These are phyloP conservation scores for Trametes meyenii DNA, from an alignment of 768 basidiomycete genomes.

Conservation along the genomic window DNA sequence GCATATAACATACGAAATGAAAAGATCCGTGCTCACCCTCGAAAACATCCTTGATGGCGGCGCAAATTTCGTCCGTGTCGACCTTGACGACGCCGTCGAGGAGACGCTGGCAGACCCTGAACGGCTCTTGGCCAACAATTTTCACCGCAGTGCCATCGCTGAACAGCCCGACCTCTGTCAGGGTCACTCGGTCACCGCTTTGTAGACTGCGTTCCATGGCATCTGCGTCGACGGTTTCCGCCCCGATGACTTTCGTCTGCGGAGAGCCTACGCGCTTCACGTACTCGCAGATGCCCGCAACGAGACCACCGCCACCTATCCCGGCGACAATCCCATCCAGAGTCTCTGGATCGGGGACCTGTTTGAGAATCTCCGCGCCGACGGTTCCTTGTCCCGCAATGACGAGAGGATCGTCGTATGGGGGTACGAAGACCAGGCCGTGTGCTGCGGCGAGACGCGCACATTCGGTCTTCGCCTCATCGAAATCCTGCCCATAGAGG, in stretches of 20 bases:
- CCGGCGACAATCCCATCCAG: slow-evolving; percentile 87
- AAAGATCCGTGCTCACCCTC: slow-evolving; percentile 62
- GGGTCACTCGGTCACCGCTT: slow-evolving; percentile 78
- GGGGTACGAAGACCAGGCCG: slow-evolving; percentile 89
- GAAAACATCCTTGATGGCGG: slow-evolving; percentile 98
- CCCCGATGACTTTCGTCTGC: slow-evolving; percentile 78
- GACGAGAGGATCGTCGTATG: slow-evolving; percentile 95
- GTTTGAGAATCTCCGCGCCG: slow-evolving; percentile 94
- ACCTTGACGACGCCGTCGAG: slow-evolving; percentile 84
- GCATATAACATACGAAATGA: neutral
- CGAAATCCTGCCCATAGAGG: slow-evolving; percentile 89
- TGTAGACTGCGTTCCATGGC: slow-evolving; percentile 87
- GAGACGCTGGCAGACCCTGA: slow-evolving; percentile 85
- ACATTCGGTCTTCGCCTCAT: slow-evolving; percentile 95
- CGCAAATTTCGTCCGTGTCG: slow-evolving; percentile 96
- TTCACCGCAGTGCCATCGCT: slow-evolving; percentile 97
- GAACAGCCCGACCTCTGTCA: slow-evolving; percentile 93
- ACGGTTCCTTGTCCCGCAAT: slow-evolving; percentile 97
- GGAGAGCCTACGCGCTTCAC: slow-evolving; percentile 92
- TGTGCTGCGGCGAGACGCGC: slow-evolving; percentile 76
- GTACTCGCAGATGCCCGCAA: slow-evolving; percentile 90
- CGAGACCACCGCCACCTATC: slow-evolving; percentile 93
- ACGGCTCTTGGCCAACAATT: slow-evolving; percentile 92
- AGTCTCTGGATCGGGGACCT: slow-evolving; percentile 71
- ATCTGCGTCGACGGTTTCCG: slow-evolving; percentile 95